A percentile compares a stretch with the other conserved stretches of the same genome.
phyloP scores from a whole-genome alignment of 345 rosid species.

The Trapa bicornis region DNA sequence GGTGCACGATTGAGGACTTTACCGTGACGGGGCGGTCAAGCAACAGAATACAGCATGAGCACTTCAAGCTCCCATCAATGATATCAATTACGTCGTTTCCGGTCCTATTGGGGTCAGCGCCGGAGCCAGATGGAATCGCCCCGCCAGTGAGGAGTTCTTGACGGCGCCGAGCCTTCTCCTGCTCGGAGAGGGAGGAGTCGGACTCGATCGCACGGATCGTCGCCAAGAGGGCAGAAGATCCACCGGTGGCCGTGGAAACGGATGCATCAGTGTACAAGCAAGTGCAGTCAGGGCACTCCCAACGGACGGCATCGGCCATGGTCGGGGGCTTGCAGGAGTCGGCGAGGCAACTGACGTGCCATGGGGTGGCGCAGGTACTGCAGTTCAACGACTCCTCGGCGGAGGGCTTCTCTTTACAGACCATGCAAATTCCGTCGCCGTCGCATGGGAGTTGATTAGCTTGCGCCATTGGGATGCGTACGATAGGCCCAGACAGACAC shows the following conservation, averaged over 20 bases:
- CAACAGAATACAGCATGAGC: slow-evolving; percentile 47
- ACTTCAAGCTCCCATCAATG: slow-evolving; percentile 27
- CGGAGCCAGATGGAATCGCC: slow-evolving; percentile 6
- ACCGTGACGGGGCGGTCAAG: slow-evolving; percentile 76
- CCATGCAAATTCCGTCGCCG: slow-evolving; percentile 57
- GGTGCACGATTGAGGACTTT: background rate
- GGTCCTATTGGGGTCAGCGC: slow-evolving; percentile 11
- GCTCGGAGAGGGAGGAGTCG: slow-evolving; percentile 29
- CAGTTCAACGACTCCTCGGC: slow-evolving; percentile 43
- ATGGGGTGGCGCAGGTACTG: slow-evolving; percentile 47
- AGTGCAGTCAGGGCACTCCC: slow-evolving; percentile 71
- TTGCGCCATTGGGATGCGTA: slow-evolving; percentile 28
- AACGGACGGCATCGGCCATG: slow-evolving; percentile 29
- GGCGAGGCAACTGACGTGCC: slow-evolving; percentile 57
- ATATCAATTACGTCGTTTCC: slow-evolving; percentile 22
- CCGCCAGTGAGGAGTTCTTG: slow-evolving; percentile 43
- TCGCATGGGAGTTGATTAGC: slow-evolving; percentile 52
- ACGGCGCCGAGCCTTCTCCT: slow-evolving; percentile 42
- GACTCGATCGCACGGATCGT: slow-evolving; percentile 42
- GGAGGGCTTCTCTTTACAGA: slow-evolving; percentile 30
- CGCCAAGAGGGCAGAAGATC: slow-evolving; percentile 32
- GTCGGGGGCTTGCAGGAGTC: slow-evolving; percentile 24
- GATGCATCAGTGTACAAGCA: background rate
- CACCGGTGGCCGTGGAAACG: slow-evolving; percentile 16
- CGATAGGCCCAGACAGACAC: slow-evolving; percentile 3